Conservation (phyloP, 108 stramenopile species). For the Cyclotella choctawhatcheeana region DNA sequence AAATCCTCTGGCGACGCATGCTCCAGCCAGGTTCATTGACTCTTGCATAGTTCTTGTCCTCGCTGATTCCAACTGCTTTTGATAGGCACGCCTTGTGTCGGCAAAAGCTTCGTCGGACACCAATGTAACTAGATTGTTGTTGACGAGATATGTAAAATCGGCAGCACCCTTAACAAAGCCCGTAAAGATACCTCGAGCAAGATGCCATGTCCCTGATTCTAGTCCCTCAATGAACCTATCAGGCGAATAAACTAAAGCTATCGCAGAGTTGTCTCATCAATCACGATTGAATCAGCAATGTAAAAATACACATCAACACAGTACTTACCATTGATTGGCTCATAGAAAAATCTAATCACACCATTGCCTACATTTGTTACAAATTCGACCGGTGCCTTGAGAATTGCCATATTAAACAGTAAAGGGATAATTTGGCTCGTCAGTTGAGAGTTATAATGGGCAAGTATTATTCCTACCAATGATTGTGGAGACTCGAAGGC, state of each 20-base stretch:
- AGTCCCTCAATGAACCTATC: slow-evolving; percentile 79
- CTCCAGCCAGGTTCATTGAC: slow-evolving; percentile 69
- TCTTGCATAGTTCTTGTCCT: slow-evolving; percentile 59
- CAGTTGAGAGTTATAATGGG: slow-evolving; percentile 85
- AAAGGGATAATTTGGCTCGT: slow-evolving; percentile 79
- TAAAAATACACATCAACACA: too few relatives aligned
- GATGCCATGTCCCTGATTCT: slow-evolving; percentile 73
- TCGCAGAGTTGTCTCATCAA: too few relatives aligned
- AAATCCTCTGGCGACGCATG: slow-evolving; percentile 66
- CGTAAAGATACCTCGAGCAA: slow-evolving; percentile 82
- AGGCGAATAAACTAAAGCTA: slow-evolving; percentile 61
- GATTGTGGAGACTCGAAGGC: slow-evolving; percentile 82
- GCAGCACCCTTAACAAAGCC: slow-evolving; percentile 79
- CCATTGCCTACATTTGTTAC: slow-evolving; percentile 86
- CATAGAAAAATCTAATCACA: slow-evolving; percentile 84
- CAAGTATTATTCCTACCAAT: slow-evolving; percentile 59
- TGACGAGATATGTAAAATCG: slow-evolving; percentile 79
- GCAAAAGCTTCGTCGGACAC: slow-evolving; percentile 84
- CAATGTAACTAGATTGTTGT: slow-evolving; percentile 69
- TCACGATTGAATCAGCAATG: too few relatives aligned
- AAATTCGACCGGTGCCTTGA: slow-evolving; percentile 82
- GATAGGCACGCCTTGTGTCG: slow-evolving; percentile 75
- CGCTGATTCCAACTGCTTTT: slow-evolving; percentile 61
- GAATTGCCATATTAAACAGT: slow-evolving; percentile 75
- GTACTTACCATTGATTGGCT: slow-evolving; percentile 87